Conservation (phyloP, 2,329 filamentous ascomycete species). For the Colletotrichum brevisporum region DNA sequence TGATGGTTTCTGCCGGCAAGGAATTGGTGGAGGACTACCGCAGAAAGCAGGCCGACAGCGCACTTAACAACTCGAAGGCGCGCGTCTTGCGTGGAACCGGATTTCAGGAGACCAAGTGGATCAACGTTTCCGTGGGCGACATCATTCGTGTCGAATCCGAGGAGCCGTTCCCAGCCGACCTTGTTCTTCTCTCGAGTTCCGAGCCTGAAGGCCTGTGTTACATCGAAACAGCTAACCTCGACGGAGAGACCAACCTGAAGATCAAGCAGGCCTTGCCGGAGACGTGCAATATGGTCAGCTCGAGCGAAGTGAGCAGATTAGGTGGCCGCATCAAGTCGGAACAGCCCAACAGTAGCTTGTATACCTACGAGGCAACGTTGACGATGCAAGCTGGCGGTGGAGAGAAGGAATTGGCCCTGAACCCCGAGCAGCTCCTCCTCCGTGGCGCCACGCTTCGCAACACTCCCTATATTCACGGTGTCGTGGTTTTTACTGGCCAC, state of each 20-base stretch:
- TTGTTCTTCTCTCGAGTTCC: slow-evolving; percentile 92
- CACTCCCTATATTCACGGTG: slow-evolving; percentile 95
- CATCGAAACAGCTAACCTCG: slow-evolving; percentile 97
- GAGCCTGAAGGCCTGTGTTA: slow-evolving; percentile 98
- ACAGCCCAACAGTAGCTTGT: slow-evolving; percentile 97
- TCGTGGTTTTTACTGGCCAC: slow-evolving; percentile 97
- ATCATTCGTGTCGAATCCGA: slow-evolving; percentile 95
- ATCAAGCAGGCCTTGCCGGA: slow-evolving; percentile 98
- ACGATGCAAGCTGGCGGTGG: slow-evolving; percentile 92
- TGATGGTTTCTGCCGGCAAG: slow-evolving; percentile 95
- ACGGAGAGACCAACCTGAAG: slow-evolving; percentile 98
- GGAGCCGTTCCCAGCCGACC: slow-evolving; percentile 92
- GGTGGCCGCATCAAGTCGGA: slow-evolving; percentile 92
- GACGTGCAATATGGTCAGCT: slow-evolving; percentile 88
- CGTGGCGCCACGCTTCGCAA: slow-evolving; percentile 95
- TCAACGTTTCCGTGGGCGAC: slow-evolving; percentile 93
- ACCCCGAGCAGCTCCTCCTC: slow-evolving; percentile 92
- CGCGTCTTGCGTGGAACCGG: slow-evolving; percentile 84
- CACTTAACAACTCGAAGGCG: slow-evolving; percentile 89
- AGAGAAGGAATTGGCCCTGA: slow-evolving; percentile 91
- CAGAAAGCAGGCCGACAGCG: slow-evolving; percentile 86
- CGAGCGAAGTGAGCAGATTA: slow-evolving; percentile 86
- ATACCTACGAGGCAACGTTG: slow-evolving; percentile 97
- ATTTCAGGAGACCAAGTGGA: slow-evolving; percentile 92
- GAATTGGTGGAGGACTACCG: slow-evolving; percentile 95